Evolutionary conservation across 176 grass and related monocot species (phyloP).

Genomic region (Panicum miliaceum): DNA sequence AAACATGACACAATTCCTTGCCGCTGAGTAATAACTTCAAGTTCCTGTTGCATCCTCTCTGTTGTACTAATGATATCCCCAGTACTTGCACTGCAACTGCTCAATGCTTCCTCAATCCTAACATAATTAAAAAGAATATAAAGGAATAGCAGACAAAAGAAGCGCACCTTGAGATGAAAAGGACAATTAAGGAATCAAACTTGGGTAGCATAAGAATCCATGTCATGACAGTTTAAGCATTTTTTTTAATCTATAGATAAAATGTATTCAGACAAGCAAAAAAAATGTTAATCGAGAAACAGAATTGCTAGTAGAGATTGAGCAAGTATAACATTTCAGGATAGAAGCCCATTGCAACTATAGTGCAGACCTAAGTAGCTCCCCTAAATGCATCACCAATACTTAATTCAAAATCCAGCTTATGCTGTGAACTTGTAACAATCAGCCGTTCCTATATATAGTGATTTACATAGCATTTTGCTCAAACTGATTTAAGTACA

Average conservation of each 20-base stretch:
- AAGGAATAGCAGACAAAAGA: constrained; percentile 17
- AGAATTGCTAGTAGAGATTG: constrained; percentile 15
- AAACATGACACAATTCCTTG: constrained; percentile 98
- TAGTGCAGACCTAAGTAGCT: not conserved
- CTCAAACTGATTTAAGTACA: not conserved
- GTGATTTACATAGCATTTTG: not conserved
- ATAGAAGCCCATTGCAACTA: not conserved
- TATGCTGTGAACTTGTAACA: not conserved
- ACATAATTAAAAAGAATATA: constrained; percentile 32
- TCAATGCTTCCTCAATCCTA: constrained; percentile 90
- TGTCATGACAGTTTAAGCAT: not conserved
- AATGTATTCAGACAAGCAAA: not conserved
- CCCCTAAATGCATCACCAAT: not conserved
- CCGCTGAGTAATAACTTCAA: constrained; percentile 89
- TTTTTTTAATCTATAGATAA: not conserved
- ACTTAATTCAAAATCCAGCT: not conserved
- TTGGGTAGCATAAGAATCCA: not conserved
- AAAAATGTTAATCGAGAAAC: not conserved
- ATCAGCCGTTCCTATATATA: not conserved
- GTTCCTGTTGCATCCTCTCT: constrained; percentile 94
- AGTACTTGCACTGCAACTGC: constrained; percentile 84
- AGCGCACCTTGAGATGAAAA: constrained; percentile 5
- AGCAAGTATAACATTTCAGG: not conserved
- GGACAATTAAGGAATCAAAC: not conserved
- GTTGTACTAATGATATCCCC: constrained; percentile 98